Evolutionary conservation across 2,329 filamentous ascomycete genomes (phyloP).

Genomic region (Fusarium sp.): DNA sequence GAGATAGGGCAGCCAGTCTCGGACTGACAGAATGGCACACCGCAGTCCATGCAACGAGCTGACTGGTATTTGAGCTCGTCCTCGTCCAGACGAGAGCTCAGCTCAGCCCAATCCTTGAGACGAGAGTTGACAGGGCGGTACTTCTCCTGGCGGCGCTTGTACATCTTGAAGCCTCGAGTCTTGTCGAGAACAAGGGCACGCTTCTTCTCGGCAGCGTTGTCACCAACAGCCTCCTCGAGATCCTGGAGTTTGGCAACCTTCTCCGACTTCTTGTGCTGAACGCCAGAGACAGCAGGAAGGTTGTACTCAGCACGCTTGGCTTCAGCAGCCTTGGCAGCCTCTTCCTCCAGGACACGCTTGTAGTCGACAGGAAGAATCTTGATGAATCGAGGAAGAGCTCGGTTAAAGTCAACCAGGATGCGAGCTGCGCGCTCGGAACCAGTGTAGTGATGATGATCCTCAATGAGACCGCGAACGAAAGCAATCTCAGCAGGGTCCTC

Average conservation of each 20-base stretch:
- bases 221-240: conserved; percentile 90
- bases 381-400: conserved; percentile 88
- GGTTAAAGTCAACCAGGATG: conserved; percentile 93
- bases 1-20: conserved; percentile 95
- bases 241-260: conserved; percentile 79
- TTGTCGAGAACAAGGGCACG: conserved; percentile 94
- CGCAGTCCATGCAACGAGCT: conserved; percentile 98
- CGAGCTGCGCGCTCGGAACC: conserved; percentile 94
- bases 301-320: conserved; percentile 87
- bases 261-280: conserved; percentile 67
- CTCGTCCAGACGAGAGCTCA: conserved; percentile 86
- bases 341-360: conserved; percentile 89
- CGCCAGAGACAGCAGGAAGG: conserved; percentile 79
- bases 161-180: conserved; percentile 98
- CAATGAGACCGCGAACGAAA: conserved; percentile 88
- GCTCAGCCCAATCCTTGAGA: conserved; percentile 92
- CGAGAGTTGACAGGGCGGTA: conserved; percentile 86
- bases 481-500: conserved; percentile 90
- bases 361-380: conserved; percentile 96
- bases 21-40: conserved; percentile 97
- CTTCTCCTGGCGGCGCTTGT: conserved; percentile 91
- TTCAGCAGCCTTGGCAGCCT: conserved; percentile 85
- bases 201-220: conserved; percentile 88
- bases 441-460: conserved; percentile 98
- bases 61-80: conserved; percentile 97